These are phyloP conservation scores for Ustilago bromivora DNA, from an alignment of 1,284 basidiomycete species.

Conservation along the genomic window DNA sequence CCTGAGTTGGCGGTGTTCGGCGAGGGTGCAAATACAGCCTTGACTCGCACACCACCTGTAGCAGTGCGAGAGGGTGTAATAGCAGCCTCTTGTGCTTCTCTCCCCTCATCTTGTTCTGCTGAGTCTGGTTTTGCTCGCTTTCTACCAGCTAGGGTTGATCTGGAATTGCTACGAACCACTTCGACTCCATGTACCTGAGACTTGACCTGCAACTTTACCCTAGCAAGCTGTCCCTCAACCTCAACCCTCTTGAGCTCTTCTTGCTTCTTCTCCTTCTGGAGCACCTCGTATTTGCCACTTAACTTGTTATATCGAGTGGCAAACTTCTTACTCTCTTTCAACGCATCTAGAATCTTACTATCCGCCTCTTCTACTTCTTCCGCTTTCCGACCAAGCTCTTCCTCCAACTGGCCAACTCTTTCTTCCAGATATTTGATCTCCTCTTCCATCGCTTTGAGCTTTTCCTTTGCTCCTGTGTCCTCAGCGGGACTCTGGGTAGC, in stretches of 20 bases:
- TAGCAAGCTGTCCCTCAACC: constrained; percentile 6
- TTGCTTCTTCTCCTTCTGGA: constrained; percentile 19
- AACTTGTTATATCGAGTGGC: constrained; percentile 36
- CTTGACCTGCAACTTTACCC: background rate
- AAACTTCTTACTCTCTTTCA: constrained; percentile 60
- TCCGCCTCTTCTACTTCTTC: constrained; percentile 64
- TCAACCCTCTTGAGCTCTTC: background rate
- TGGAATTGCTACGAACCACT: background rate
- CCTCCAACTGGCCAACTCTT: constrained; percentile 52
- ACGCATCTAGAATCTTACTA: constrained; percentile 52
- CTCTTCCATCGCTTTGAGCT: background rate
- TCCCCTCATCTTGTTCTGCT: background rate
- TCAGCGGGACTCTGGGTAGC: background rate
- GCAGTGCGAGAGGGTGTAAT: background rate
- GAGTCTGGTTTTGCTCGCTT: constrained; percentile 32
- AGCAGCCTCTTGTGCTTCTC: background rate
- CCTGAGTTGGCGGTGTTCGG: background rate
- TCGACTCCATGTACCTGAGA: background rate
- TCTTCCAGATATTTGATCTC: constrained; percentile 25
- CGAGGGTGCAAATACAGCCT: constrained; percentile 27
- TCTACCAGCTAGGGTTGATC: constrained; percentile 20
- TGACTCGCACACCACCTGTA: constrained; percentile 4
- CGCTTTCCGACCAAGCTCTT: constrained; percentile 55
- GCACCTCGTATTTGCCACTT: constrained; percentile 20
- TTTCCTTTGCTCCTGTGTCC: background rate